Evolutionary conservation across 2,329 filamentous ascomycete species (phyloP), one percentile per base, ranked within the genome.

Genomic region (Diplodia seriata): DNA sequence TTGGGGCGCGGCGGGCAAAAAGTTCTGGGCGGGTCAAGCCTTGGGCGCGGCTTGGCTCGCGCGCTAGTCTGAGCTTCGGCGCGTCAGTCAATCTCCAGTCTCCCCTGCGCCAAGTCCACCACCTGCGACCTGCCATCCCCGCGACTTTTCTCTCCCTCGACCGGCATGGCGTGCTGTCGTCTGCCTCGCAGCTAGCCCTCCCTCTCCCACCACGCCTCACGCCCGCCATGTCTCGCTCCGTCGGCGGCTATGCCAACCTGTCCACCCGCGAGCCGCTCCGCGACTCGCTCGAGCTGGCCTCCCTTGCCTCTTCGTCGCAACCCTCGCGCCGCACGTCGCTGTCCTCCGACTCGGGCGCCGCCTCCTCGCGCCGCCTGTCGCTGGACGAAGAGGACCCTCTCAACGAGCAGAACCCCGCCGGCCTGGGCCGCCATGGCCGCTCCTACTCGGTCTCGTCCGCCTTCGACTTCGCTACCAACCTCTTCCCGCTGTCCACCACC

Each of bases 231-330:
- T 76, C 78, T 72, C 76, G 76, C 55, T 33, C 54, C 54, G 64
- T 18, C 29, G 59, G 59, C 47, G 69, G 68, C 74, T 78, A 79
- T 68, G 73, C 77, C 62, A 75, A 71, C 71, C 74, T 78, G 67
- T 63, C 59, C 26, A 63, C 59, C 72, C 57, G 61, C 66, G 69
- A 70, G 54, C 81, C 82, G 14, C 82, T 88, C 70, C 92, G 95
- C 82, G 95, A 99, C 85, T 98, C 94, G 56, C 89, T 99, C 76
- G 95, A 99, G 83, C 90, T 99, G 68, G 95, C 94, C 69, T 97
- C 94, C 65, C 89, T 99, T 71, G 95, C 94, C 69, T 97, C 93
- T 70, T 94, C 91, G 47, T 93, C 91, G 73, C 87, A 85, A 64
- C 86, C 85, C 70, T 87, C 86, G 57, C 85, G 85, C 12, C 87